These are phyloP conservation scores for Aquanectria penicillioides DNA, from an alignment of 2,329 filamentous ascomycete species.

Conservation along the genomic window DNA sequence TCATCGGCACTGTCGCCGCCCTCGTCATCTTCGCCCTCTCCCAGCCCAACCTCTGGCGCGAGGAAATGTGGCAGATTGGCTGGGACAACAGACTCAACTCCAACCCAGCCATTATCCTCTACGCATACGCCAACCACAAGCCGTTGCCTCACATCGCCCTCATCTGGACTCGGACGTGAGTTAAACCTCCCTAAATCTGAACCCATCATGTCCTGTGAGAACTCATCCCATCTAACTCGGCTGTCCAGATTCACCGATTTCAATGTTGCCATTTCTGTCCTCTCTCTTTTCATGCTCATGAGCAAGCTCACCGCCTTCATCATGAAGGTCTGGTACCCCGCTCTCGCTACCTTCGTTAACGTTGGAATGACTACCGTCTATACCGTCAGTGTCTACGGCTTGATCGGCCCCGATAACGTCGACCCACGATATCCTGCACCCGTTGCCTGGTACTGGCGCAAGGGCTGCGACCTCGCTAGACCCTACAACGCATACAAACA, in stretches of 20 bases:
- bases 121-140: slow-evolving; percentile 77
- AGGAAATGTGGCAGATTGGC: slow-evolving; percentile 78
- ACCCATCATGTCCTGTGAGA: not conserved
- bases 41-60: slow-evolving; percentile 77
- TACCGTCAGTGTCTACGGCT: slow-evolving; percentile 72
- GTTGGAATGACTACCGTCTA: slow-evolving; percentile 69
- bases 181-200: slow-evolving; percentile 43
- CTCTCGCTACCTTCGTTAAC: slow-evolving; percentile 70
- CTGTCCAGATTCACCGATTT: slow-evolving; percentile 72
- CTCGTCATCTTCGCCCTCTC: slow-evolving; percentile 79
- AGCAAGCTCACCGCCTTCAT: slow-evolving; percentile 75
- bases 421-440: slow-evolving; percentile 70
- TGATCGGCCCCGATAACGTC: slow-evolving; percentile 77
- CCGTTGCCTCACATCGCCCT: slow-evolving; percentile 71
- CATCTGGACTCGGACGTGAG: slow-evolving; percentile 79
- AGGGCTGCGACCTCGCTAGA: slow-evolving; percentile 71
- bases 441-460: slow-evolving; percentile 79
- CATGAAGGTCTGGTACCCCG: slow-evolving; percentile 76
- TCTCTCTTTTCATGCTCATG: slow-evolving; percentile 80
- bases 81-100: slow-evolving; percentile 78
- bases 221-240: not conserved
- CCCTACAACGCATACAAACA: slow-evolving; percentile 63
- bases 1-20: slow-evolving; percentile 70
- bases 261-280: slow-evolving; percentile 80
- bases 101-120: slow-evolving; percentile 74